These are phyloP conservation scores for Nemania diffusa DNA, from an alignment of 2,329 filamentous ascomycete species.

Conservation along the genomic window DNA sequence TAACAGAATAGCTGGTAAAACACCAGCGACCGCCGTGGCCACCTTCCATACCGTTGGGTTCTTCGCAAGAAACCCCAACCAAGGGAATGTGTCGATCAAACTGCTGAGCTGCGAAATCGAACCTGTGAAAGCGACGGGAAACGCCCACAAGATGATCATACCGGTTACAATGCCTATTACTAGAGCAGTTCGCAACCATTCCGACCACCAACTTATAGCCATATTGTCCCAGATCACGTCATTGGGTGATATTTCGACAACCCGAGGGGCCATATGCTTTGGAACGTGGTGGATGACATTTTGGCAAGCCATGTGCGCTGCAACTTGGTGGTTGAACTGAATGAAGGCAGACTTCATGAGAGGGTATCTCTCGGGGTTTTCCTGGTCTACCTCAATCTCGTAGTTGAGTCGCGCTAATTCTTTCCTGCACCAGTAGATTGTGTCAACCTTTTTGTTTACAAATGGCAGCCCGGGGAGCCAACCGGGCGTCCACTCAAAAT, in stretches of 20 bases:
- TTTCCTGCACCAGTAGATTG: conserved; percentile 88
- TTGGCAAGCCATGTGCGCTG: conserved; percentile 98
- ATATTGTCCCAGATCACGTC: conserved; percentile 98
- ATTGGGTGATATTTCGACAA: conserved; percentile 91
- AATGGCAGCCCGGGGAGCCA: conserved; percentile 85
- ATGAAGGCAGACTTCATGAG: conserved; percentile 97
- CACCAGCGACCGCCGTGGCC: conserved; percentile 77
- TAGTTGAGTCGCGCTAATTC: conserved; percentile 88
- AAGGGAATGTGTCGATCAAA: conserved; percentile 72
- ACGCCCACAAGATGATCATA: conserved; percentile 89
- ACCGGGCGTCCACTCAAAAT: conserved; percentile 61
- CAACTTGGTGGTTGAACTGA: conserved; percentile 97
- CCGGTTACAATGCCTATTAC: conserved; percentile 73
- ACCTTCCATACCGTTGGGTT: conserved; percentile 70
- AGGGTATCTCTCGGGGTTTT: conserved; percentile 84
- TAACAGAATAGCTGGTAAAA: conserved; percentile 82
- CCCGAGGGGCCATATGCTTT: conserved; percentile 89
- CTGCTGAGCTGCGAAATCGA: conserved; percentile 80
- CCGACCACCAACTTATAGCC: conserved; percentile 93
- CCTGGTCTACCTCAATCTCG: conserved; percentile 92
- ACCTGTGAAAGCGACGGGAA: conserved; percentile 90
- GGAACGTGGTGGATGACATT: conserved; percentile 90
- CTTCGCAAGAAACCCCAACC: conserved; percentile 75
- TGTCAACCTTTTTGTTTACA: conserved; percentile 90
- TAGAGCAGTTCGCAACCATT: conserved; percentile 76